Evolutionary conservation across 2,329 filamentous ascomycete genomes (phyloP), one percentile per base, ranked within the genome.

Genomic region (Monosporascus ibericus): DNA sequence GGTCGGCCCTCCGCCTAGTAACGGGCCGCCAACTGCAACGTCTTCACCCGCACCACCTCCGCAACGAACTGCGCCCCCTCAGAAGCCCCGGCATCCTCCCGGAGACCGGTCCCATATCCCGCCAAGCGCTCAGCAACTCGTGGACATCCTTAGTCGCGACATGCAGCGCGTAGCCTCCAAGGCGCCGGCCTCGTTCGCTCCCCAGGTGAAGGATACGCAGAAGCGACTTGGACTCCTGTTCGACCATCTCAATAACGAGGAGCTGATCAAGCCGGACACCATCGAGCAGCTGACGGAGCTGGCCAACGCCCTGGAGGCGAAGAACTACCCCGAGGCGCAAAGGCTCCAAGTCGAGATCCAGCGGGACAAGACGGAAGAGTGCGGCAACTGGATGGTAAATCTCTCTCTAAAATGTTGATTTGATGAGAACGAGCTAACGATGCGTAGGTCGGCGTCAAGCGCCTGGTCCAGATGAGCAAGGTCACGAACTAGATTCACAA

Each of bases 231-330:
- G 88, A 63, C 85, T 96, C 48, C 76, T 99, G n/a, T 97, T 96
- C 68, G 92, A 99, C 66, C 91, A 96, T 69, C 78, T 99, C 47
- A 99, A 97, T 78, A 97, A 97, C 60, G 88, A 92, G 65, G 92
- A 97, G 65, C 76, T 96, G 40, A 77, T 97, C 51, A 88, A 87
- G 73, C 82, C 88, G 2, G 86, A 88, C 63, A 96, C 88, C 1
- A 81, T 92, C 48, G 77, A 82, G 55, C 77, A 85, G 65, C 75
- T 92, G 62, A 76, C 77, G 8, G 74, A 84, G 61, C 72, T 91
- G 30, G 80, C 88, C 8, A 73, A 81, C 56, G 82, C 87, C 25
- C 70, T 95, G 51, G 81, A 88, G 60, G 70, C 75, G 51, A 85
- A 83, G 73, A 78, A 94, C 61, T 92, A 88, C 60, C 79, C 83